These are phyloP conservation scores for Cyclotella baltica DNA, from an alignment of 108 stramenopile genomes.

Conservation along the genomic window DNA sequence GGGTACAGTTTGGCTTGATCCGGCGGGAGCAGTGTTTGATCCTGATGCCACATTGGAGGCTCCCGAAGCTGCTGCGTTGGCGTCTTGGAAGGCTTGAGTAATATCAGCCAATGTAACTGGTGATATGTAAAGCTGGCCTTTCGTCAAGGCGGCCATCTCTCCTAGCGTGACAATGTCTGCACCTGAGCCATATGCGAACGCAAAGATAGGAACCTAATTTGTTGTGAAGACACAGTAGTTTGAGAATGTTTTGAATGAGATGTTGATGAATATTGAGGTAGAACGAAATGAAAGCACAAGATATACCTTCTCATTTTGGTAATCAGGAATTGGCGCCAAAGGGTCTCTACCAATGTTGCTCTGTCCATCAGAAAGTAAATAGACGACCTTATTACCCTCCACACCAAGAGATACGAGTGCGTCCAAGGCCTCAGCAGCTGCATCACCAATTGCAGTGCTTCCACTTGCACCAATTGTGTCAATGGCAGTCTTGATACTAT, in stretches of 20 bases:
- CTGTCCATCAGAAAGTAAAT: not conserved
- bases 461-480: not conserved
- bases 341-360: not conserved
- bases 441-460: not conserved
- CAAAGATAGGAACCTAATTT: conserved; percentile 5
- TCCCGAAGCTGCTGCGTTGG: not conserved
- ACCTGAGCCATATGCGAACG: not conserved
- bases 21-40: not conserved
- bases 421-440: not conserved
- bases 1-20: not conserved
- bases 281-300: no score
- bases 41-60: not conserved
- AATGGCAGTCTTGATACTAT: conserved; percentile 1
- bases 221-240: no score
- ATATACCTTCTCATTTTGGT: not conserved
- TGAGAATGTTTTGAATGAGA: no score
- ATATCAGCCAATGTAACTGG: not conserved
- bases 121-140: not conserved
- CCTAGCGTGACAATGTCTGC: not conserved
- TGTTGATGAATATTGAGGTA: no score
- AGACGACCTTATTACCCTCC: conserved; percentile 3
- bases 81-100: not conserved
- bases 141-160: not conserved
- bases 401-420: not conserved
- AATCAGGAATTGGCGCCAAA: not conserved